Conservation (phyloP, 2,329 filamentous ascomycete species). For the Colletotrichum godetiae region DNA sequence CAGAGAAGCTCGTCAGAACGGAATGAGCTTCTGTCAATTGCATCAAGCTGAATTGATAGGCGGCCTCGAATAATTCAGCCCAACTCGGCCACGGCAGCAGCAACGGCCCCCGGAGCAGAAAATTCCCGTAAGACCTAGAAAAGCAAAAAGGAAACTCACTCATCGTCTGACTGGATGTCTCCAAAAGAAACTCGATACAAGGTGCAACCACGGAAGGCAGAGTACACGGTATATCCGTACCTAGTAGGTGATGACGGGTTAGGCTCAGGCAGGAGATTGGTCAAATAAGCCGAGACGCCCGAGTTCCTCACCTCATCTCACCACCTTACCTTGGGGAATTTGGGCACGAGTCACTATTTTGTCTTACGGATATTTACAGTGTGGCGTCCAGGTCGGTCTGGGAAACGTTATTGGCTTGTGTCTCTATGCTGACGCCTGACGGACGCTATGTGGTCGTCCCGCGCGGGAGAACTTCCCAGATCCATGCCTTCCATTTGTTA, state of each 20-base stretch:
- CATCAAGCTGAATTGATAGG: neutral
- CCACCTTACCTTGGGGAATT: neutral
- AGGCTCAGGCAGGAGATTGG: slow-evolving; percentile 1
- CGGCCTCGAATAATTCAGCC: neutral
- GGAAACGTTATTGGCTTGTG: neutral
- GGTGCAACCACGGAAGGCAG: neutral
- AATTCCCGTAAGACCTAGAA: neutral
- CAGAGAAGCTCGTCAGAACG: neutral
- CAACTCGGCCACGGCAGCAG: neutral
- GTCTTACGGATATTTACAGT: slow-evolving; percentile 14
- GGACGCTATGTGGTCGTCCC: slow-evolving; percentile 13
- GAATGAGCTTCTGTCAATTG: neutral
- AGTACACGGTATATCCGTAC: neutral
- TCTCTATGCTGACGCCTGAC: slow-evolving; percentile 18
- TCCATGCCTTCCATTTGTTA: neutral
- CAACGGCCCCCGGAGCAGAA: neutral
- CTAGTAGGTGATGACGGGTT: neutral
- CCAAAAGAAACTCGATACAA: neutral
- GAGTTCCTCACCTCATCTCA: neutral
- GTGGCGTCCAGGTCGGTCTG: slow-evolving; percentile 9
- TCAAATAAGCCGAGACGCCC: slow-evolving; percentile 1
- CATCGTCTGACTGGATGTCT: neutral
- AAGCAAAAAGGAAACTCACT: neutral
- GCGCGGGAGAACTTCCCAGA: slow-evolving; percentile 9
- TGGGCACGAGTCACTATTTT: neutral